Base-by-base conservation (phyloP, 1,284 basidiomycete species). In the Hypsizygus ulmarius region DNA sequence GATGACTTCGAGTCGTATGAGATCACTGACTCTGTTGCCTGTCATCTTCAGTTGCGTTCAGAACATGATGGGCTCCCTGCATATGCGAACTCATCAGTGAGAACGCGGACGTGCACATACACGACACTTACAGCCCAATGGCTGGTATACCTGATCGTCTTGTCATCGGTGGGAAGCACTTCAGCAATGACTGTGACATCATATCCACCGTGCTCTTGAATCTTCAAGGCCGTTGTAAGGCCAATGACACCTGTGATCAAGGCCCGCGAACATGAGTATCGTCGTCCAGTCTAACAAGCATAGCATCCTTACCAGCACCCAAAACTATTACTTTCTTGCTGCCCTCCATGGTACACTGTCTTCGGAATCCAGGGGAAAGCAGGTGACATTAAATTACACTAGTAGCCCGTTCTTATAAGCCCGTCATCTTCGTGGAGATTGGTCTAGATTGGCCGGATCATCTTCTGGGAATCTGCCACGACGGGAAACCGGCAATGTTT, bases 161-260 rank as follows among this genome's bases (percentile, higher is more conserved):
- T 79, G 0, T 73, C 64, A 57, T 84, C 81, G 16, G 68, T 77
- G 0, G 83, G 80, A 27, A 84, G 68, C 3, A 72, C 70, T 43
- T 84, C 81, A 0, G 83, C 81, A 30, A 85, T 57, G 47, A 87
- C 70, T 1, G 74, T 76, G 3, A 88, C 84, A 16, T 67, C 61
- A 58, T 82, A 82, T 9, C 67, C 73, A 3, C 74, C 76, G 12
- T 70, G 68, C 57, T 84, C 78, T 62, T 85, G 84, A 14, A 87
- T 68, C 52, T 70, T 77, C 18, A 89, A 50, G 0, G 85, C 87
- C 2, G 87, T 84, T 1, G 85, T 84, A 28, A 90, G 69, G 2
- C 87, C 87, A 7, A 88, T 66, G 1, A 90, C 84, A 38, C 87
- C 87, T 86, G 56, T 18, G 10, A 33, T 25, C 44, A 16, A 18